These are phyloP conservation scores for Erodium trifolium DNA, from an alignment of 441 rosid genomes.

Conservation along the genomic window DNA sequence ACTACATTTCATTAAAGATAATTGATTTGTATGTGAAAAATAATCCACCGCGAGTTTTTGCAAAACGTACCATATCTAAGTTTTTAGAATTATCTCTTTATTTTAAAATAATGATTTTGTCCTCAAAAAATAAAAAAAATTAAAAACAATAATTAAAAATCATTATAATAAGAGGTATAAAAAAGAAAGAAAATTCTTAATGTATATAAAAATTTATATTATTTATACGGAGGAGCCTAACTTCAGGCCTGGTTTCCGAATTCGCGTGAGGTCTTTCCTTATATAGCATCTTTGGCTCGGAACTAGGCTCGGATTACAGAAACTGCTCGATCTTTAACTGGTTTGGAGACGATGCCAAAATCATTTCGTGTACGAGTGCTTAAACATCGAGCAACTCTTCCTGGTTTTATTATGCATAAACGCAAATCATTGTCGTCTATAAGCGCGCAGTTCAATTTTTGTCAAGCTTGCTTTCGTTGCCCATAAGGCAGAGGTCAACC, in stretches of 20 bases:
- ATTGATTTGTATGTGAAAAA: too few species aligned
- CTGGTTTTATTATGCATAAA: background rate
- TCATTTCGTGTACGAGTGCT: background rate
- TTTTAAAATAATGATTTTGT: too few species aligned
- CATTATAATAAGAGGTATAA: too few species aligned
- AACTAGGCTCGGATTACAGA: conserved; percentile 15
- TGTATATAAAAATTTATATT: too few species aligned
- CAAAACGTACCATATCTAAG: too few species aligned
- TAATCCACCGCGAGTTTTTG: too few species aligned
- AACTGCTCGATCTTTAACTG: conserved; percentile 15
- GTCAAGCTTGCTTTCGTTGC: background rate
- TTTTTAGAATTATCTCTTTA: too few species aligned
- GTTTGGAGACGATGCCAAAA: background rate
- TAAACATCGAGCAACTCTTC: conserved; percentile 22
- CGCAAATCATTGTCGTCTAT: background rate
- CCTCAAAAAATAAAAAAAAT: too few species aligned
- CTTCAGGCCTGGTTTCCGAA: conserved; percentile 21
- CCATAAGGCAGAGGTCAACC: conserved; percentile 3
- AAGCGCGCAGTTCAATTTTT: background rate
- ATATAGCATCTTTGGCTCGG: conserved; percentile 13
- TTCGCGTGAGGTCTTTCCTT: background rate
- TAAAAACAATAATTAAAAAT: too few species aligned
- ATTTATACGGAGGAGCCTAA: conserved; percentile 5
- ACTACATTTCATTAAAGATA: too few species aligned
- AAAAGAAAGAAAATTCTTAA: too few species aligned